These are phyloP conservation scores for Hermanozyma aechmeae DNA, from an alignment of 805 yeast species.

Conservation along the genomic window DNA sequence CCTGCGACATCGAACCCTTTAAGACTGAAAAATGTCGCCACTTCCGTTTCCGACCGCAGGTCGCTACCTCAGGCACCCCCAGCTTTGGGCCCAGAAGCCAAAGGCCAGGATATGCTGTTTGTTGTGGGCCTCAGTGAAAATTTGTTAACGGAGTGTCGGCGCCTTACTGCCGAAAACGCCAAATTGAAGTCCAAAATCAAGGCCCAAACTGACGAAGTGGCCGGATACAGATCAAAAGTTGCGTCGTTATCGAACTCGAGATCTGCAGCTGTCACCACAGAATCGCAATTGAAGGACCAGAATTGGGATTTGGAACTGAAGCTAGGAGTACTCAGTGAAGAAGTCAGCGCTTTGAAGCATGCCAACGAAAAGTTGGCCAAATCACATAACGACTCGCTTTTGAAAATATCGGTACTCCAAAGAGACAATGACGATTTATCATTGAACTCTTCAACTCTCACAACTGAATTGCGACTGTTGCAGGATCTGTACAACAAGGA, in stretches of 20 bases:
- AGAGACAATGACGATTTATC: slow-evolving; percentile 42
- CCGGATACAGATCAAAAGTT: slow-evolving; percentile 25
- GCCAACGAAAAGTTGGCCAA: slow-evolving; percentile 31
- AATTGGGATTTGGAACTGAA: slow-evolving; percentile 60
- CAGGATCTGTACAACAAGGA: slow-evolving; percentile 31
- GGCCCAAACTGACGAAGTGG: slow-evolving; percentile 33
- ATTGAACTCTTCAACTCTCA: slow-evolving; percentile 30
- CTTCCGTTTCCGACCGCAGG: slow-evolving; percentile 2
- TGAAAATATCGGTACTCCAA: slow-evolving; percentile 20
- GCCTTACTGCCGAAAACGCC: slow-evolving; percentile 56
- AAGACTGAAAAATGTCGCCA: background rate
- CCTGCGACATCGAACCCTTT: background rate
- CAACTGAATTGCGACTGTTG: slow-evolving; percentile 26
- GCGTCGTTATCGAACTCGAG: slow-evolving; percentile 24
- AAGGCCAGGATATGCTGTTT: slow-evolving; percentile 59
- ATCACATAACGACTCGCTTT: slow-evolving; percentile 22
- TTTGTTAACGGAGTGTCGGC: slow-evolving; percentile 58
- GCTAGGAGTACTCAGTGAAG: slow-evolving; percentile 35
- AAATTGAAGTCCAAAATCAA: slow-evolving; percentile 34
- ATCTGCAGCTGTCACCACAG: slow-evolving; percentile 27
- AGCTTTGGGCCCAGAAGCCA: slow-evolving; percentile 32
- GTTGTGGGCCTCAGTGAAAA: slow-evolving; percentile 70
- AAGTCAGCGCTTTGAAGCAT: slow-evolving; percentile 27
- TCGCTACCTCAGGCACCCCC: slow-evolving; percentile 16
- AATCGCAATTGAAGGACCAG: slow-evolving; percentile 45